Base-by-base conservation (phyloP, 352 stramenopile genomes). In the Phytophthora cajani region DNA sequence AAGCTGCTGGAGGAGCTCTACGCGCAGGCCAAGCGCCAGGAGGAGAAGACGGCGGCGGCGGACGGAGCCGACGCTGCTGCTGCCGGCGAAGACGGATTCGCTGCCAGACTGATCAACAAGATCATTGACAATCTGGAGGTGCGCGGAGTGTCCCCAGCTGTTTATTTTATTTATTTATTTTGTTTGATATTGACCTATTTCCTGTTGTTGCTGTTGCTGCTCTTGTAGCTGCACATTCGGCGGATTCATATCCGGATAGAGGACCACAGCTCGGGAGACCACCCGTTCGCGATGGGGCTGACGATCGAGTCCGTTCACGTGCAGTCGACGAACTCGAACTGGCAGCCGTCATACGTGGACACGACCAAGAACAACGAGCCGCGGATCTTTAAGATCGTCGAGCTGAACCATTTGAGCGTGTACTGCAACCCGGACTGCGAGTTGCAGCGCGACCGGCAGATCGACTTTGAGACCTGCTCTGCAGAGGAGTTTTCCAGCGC, bases 61-160 rank as follows among this genome's bases (percentile, higher is more conserved):
- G 66, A 66, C 21, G 59, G 36, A 6, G 19, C 42, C 42, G 42
- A 50, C 42, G 42, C 42, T 17, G 46, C 30, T 2, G 53, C 30
- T 4, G 56, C 12, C 5, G 57, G 44, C 16, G 82, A 93, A n/a
- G 84, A 88, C 25, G 87, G 88, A 9, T 97, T 94, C 63, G 74
- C 88, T 3, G 82, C 84, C 27, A 81, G 90, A 33, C 75, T 97
- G 19, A 60, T 94, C 47, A 97, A 95, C 67, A 95, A 96, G 66
- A 96, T 97, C 64, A 88, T 97, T 25, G 90, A 97, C 66, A 97
- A 97, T 55, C 77, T 97, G 54, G 88, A 97, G 76, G 85, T 91
- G 17, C 11, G 57, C 25, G 9, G 44, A 58, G n/a, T 10, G 5
- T 23, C 42, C 11, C 40, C 40, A 50, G n/a, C n/a, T 27, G 9